Base-by-base conservation (phyloP, 2,329 filamentous ascomycete genomes). In the Penicillium sp. region DNA sequence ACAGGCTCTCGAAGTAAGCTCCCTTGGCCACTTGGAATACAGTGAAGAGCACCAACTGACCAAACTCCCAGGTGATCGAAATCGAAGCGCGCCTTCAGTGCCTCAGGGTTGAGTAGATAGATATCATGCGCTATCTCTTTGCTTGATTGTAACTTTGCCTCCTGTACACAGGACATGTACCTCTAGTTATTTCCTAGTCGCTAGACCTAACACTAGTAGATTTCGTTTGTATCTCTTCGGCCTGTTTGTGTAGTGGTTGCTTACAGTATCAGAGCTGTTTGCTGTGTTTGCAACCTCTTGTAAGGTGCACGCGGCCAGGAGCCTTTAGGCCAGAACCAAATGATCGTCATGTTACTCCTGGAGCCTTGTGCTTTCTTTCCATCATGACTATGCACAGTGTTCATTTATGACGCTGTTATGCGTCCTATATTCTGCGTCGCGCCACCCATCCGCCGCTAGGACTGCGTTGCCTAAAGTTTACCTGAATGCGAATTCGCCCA, bases 31-130 rank as follows among this genome's bases (percentile, higher is more conserved):
- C 35, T 15, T 15, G 11, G 17, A 5, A 9, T 26, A 26, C n/a
- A 48, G 11, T 41, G 3, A 17, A 41, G 35, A 41, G 35, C 35
- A 41, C 9, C 11, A 9, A 47, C 69, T 72, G 65, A 72, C 65
- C 9, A 48, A 26, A 60, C 55, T 57, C 48, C 54, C 70, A 93
- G 91, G 89, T 96, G 61, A 96, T 97, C 80, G 89, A 92, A 69
- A 91, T 93, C 5, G 93, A 97, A 82, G 93, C 93, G 46, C 87
- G 93, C 71, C 83, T 97, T 71, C 91, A 95, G 81, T 96, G 91
- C 79, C 81, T 97, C 77, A 88, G 91, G 73, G 87, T 96, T 65
- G 91, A 96, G 75, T 95, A 76, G 69, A 70, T 66, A 67, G 66
- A 70, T 67, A 64, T 65, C 60, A 63, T 65, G 64, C 68, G 69